Percentiles rank a stretch among this genome's conserved stretches.
These are phyloP conservation scores for Fusarium chaquense DNA, from an alignment of 2,329 filamentous ascomycete genomes.

Conservation along the genomic window DNA sequence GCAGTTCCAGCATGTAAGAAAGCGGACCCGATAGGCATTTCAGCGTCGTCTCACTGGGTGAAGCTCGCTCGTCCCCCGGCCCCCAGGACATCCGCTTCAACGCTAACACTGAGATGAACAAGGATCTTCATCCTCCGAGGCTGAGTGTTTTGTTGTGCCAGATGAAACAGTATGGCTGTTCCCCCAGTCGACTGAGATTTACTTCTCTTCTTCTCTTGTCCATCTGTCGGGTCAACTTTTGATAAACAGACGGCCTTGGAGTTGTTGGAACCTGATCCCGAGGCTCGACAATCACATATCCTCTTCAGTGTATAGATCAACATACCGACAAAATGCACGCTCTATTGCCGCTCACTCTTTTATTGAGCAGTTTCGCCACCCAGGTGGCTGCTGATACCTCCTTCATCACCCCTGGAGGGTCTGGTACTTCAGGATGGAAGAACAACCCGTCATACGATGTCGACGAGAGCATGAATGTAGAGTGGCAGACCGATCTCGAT, in stretches of 20 bases:
- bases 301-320: neutral
- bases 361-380: slow-evolving; percentile 20
- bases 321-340: slow-evolving; percentile 10
- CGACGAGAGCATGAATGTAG: slow-evolving; percentile 42
- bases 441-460: slow-evolving; percentile 44
- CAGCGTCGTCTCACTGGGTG: slow-evolving; percentile 20
- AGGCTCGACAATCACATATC: neutral
- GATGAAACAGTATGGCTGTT: slow-evolving; percentile 18
- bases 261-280: neutral
- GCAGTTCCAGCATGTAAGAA: neutral
- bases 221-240: neutral
- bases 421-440: slow-evolving; percentile 33
- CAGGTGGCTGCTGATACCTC: slow-evolving; percentile 10
- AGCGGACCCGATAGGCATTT: slow-evolving; percentile 5
- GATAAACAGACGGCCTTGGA: slow-evolving; percentile 8
- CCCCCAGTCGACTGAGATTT: neutral
- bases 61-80: neutral
- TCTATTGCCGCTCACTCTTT: slow-evolving; percentile 12
- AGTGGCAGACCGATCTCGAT: slow-evolving; percentile 41
- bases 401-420: slow-evolving; percentile 35
- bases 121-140: slow-evolving; percentile 27
- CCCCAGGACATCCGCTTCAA: slow-evolving; percentile 18
- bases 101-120: slow-evolving; percentile 9
- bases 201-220: slow-evolving; percentile 1
- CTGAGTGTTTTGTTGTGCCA: slow-evolving; percentile 10